A percentile compares a stretch with the other conserved stretches of the same genome.
These are phyloP conservation scores for Eucalyptus shirleyi DNA, from an alignment of 345 rosid species.

Conservation along the genomic window DNA sequence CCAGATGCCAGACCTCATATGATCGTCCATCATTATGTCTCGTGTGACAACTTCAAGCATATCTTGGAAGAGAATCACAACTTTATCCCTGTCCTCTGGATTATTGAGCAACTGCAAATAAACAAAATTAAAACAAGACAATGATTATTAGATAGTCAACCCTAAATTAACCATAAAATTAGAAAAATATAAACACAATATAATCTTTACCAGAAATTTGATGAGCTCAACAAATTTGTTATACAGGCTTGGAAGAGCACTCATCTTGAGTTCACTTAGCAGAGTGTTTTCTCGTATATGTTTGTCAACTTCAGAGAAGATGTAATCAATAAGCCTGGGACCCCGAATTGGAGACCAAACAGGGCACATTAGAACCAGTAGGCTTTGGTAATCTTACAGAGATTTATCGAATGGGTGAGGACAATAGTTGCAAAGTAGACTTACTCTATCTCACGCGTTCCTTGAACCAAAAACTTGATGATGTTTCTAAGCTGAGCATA, in stretches of 20 bases:
- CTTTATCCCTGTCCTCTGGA: slow-evolving; percentile 63
- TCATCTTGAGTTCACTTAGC: slow-evolving; percentile 60
- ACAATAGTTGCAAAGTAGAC: background rate
- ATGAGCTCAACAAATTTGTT: slow-evolving; percentile 81
- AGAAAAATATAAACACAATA: background rate
- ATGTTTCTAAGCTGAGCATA: slow-evolving; percentile 87
- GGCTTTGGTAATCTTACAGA: background rate
- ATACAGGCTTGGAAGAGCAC: slow-evolving; percentile 84
- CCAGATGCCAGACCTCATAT: slow-evolving; percentile 24
- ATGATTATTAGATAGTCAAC: background rate
- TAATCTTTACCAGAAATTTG: slow-evolving; percentile 56
- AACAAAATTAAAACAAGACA: background rate
- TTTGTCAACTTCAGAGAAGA: slow-evolving; percentile 53
- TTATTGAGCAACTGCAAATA: slow-evolving; percentile 56
- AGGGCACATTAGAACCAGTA: background rate
- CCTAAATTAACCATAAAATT: background rate
- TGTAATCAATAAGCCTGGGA: slow-evolving; percentile 58
- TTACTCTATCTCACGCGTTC: slow-evolving; percentile 53
- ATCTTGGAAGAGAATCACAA: slow-evolving; percentile 94
- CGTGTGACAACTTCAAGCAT: slow-evolving; percentile 94
- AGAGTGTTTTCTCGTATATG: slow-evolving; percentile 23
- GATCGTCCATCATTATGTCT: slow-evolving; percentile 85
- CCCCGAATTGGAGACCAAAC: background rate
- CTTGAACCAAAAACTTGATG: slow-evolving; percentile 71
- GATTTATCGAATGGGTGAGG: background rate